These are phyloP conservation scores for Fomes fomentarius DNA, from an alignment of 1,284 basidiomycete genomes.

Conservation along the genomic window DNA sequence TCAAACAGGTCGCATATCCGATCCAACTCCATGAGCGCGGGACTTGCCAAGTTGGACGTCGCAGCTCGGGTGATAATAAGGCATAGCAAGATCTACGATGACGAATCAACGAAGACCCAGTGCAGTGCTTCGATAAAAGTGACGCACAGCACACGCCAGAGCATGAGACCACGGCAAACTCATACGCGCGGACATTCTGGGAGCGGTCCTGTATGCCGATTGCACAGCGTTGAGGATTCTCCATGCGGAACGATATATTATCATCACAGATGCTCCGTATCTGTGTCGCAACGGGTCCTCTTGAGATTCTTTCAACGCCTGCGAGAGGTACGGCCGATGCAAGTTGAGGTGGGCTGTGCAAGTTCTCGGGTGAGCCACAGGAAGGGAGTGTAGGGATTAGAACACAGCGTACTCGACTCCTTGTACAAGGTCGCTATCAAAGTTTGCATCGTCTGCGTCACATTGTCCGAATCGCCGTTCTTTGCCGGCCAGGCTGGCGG, in stretches of 20 bases:
- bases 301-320: slow-evolving; percentile 62
- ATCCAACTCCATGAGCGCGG: slow-evolving; percentile 63
- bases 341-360: slow-evolving; percentile 62
- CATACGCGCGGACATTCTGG: slow-evolving; percentile 47
- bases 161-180: slow-evolving; percentile 63
- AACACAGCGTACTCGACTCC: slow-evolving; percentile 50
- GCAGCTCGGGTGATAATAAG: slow-evolving; percentile 63
- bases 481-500: slow-evolving; percentile 44
- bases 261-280: slow-evolving; percentile 68
- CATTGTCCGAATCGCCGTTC: slow-evolving; percentile 7
- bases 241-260: slow-evolving; percentile 73
- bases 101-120: neutral
- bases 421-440: slow-evolving; percentile 55
- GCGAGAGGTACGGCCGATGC: slow-evolving; percentile 70
- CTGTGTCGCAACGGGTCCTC: slow-evolving; percentile 59
- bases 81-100: slow-evolving; percentile 64
- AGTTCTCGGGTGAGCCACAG: neutral
- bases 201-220: slow-evolving; percentile 43
- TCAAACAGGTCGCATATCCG: slow-evolving; percentile 53
- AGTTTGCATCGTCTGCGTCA: slow-evolving; percentile 42
- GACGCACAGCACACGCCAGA: slow-evolving; percentile 62
- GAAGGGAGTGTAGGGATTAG: neutral
- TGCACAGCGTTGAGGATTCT: slow-evolving; percentile 54
- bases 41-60: slow-evolving; percentile 52
- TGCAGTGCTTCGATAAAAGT: too few species aligned